Percentiles rank a stretch among this genome's conserved stretches.
Evolutionary conservation across 2,329 filamentous ascomycete genomes (phyloP).

Genomic region (Emericellopsis atlantica): DNA sequence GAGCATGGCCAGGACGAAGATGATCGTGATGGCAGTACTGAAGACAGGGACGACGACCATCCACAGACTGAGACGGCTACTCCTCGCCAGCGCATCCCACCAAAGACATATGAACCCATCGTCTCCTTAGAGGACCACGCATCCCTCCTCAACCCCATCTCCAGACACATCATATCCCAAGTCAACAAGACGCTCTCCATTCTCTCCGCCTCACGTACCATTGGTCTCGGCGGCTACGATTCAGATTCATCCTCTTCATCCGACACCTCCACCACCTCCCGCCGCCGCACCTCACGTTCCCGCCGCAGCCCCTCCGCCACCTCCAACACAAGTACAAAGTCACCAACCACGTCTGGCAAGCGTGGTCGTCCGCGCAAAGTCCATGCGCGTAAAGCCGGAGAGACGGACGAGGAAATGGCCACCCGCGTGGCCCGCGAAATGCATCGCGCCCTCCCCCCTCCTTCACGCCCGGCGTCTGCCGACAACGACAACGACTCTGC

Average conservation of each 20-base stretch:
- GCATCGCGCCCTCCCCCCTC: slow-evolving; percentile 15
- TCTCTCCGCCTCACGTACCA: slow-evolving; percentile 54
- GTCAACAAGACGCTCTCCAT: slow-evolving; percentile 58
- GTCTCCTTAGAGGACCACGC: slow-evolving; percentile 59
- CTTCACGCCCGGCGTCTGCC: no score
- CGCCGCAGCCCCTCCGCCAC: background rate
- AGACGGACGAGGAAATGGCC: slow-evolving; percentile 31
- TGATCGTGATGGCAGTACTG: background rate
- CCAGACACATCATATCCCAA: slow-evolving; percentile 56
- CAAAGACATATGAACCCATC: slow-evolving; percentile 29
- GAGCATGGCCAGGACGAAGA: background rate
- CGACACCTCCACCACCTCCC: slow-evolving; percentile 6
- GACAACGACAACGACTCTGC: slow-evolving; percentile 10
- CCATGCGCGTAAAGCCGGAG: slow-evolving; percentile 25
- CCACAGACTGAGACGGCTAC: slow-evolving; percentile 1
- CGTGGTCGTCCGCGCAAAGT: slow-evolving; percentile 27
- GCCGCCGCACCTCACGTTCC: background rate
- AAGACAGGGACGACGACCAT: background rate
- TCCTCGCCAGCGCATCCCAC: background rate
- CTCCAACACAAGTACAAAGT: background rate
- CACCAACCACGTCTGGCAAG: background rate
- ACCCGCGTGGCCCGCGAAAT: slow-evolving; percentile 32
- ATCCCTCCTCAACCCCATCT: slow-evolving; percentile 56
- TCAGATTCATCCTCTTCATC: slow-evolving; percentile 25
- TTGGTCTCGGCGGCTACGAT: slow-evolving; percentile 22